These are phyloP conservation scores for Verticillium klebahnii DNA, from an alignment of 2,329 filamentous ascomycete genomes.

Conservation along the genomic window DNA sequence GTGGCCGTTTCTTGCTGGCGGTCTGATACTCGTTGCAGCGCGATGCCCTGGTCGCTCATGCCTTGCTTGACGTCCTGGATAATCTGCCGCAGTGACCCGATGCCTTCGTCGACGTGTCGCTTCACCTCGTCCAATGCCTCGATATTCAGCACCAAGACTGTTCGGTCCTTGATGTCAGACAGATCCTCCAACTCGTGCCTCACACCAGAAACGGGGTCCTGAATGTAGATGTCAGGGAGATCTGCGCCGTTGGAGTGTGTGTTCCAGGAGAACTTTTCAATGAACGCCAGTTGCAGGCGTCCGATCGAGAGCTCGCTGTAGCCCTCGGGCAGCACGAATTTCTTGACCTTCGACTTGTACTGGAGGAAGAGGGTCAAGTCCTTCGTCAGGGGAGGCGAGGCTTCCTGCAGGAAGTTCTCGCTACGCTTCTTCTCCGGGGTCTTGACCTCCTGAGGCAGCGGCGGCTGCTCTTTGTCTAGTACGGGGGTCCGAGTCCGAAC, in stretches of 20 bases:
- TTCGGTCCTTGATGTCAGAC: constrained; percentile 87
- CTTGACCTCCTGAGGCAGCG: constrained; percentile 17
- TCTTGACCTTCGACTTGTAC: constrained; percentile 96
- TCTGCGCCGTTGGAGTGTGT: constrained; percentile 91
- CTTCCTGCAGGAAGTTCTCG: constrained; percentile 34
- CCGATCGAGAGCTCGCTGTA: constrained; percentile 81
- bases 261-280: constrained; percentile 99
- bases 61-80: constrained; percentile 84
- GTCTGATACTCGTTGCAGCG: constrained; percentile 83
- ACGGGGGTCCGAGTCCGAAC: constrained; percentile 8
- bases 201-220: constrained; percentile 93
- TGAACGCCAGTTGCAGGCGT: constrained; percentile 88
- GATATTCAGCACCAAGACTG: constrained; percentile 90
- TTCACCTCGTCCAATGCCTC: constrained; percentile 95
- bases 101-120: constrained; percentile 87
- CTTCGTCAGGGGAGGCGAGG: constrained; percentile 66
- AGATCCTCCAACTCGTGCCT: constrained; percentile 94
- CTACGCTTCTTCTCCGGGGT: constrained; percentile 39
- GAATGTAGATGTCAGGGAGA: constrained; percentile 94
- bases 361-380: constrained; percentile 92
- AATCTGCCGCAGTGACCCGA: constrained; percentile 72
- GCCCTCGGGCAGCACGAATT: constrained; percentile 84
- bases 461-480: neutral
- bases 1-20: constrained; percentile 85
- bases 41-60: constrained; percentile 75